phyloP scores from a whole-genome alignment of 768 basidiomycete genomes.

The Trametes cingulata region DNA sequence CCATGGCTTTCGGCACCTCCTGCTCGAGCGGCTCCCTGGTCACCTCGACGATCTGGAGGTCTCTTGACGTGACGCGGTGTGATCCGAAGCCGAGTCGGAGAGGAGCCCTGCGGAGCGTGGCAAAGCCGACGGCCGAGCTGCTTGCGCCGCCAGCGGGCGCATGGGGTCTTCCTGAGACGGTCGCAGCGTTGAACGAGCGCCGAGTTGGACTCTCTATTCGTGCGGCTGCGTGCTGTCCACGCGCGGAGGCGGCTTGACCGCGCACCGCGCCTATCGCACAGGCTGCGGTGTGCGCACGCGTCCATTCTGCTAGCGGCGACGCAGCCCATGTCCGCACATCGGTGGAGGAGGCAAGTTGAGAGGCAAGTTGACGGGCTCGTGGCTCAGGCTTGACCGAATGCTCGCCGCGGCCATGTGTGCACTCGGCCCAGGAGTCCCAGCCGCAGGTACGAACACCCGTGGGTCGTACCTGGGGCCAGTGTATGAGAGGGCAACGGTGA shows the following conservation, averaged over 20 bases:
- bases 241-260: conserved; percentile 67
- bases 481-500: conserved; percentile 79
- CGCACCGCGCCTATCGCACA: conserved; percentile 23
- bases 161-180: conserved; percentile 54
- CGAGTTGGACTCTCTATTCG: too few relatives aligned
- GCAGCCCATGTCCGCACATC: conserved; percentile 45
- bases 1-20: conserved; percentile 77
- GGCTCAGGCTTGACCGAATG: conserved; percentile 70
- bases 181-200: conserved; percentile 69
- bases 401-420: conserved; percentile 50
- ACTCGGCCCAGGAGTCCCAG: conserved; percentile 46
- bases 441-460: conserved; percentile 68
- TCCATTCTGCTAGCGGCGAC: conserved; percentile 43
- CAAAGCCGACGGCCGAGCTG: conserved; percentile 61
- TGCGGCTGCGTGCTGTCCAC: conserved; percentile 83
- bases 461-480: conserved; percentile 63
- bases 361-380: conserved; percentile 59
- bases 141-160: conserved; percentile 37
- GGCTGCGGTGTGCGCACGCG: conserved; percentile 35
- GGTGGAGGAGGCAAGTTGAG: conserved; percentile 54
- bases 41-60: conserved; percentile 82
- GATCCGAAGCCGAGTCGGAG: conserved; percentile 64
- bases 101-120: conserved; percentile 78
- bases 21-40: conserved; percentile 71
- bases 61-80: conserved; percentile 75